Evolutionary conservation across 257 asterid species (phyloP).

Genomic region (Nicotiana benthamiana): DNA sequence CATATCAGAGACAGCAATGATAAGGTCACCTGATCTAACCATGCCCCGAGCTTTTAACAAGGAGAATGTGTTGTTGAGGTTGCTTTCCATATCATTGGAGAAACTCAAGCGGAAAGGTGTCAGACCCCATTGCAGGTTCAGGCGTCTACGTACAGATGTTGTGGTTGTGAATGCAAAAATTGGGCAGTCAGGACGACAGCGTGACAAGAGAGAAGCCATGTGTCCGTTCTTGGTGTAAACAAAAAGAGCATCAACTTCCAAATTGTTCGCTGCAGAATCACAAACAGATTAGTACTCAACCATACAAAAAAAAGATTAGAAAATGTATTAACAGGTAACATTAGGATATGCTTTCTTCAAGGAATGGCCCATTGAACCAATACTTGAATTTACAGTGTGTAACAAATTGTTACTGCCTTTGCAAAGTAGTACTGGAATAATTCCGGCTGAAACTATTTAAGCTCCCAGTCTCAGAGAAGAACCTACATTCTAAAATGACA

Average conservation of each 20-base stretch:
- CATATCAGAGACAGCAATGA: slow-evolving; percentile 91
- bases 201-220: slow-evolving; percentile 96
- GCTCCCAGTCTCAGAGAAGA: too few relatives aligned
- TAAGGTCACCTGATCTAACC: slow-evolving; percentile 89
- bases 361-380: too few relatives aligned
- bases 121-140: slow-evolving; percentile 95
- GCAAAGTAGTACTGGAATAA: too few relatives aligned
- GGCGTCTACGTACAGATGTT: slow-evolving; percentile 81
- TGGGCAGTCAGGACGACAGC: slow-evolving; percentile 97
- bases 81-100: slow-evolving; percentile 95
- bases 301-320: background rate
- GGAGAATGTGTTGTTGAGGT: slow-evolving; percentile 82
- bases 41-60: slow-evolving; percentile 91
- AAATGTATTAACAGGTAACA: background rate
- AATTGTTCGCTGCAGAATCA: slow-evolving; percentile 68
- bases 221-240: slow-evolving; percentile 86
- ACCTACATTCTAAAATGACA: too few relatives aligned
- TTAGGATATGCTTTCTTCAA: background rate
- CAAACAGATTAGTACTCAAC: slow-evolving; percentile 8
- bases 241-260: slow-evolving; percentile 84
- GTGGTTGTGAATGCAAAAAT: slow-evolving; percentile 82
- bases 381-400: too few relatives aligned
- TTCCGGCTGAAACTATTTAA: too few relatives aligned
- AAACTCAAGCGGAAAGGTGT: slow-evolving; percentile 88
- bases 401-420: too few relatives aligned